These are phyloP conservation scores for Tulasnella calospora DNA, from an alignment of 768 basidiomycete species.

Conservation along the genomic window DNA sequence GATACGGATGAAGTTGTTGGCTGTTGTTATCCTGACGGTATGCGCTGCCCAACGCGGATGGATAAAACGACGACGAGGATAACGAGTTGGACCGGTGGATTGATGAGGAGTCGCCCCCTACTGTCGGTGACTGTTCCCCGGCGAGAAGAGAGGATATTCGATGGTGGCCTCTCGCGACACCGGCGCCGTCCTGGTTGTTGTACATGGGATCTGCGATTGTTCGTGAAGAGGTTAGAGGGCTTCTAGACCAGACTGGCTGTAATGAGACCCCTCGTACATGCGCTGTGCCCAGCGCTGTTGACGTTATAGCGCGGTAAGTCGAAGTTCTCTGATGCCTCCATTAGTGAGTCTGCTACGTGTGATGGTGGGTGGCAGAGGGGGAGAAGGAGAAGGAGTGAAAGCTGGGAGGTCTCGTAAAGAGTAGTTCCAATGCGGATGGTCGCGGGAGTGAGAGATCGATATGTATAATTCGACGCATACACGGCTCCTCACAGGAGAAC, in stretches of 20 bases:
- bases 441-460: conserved; percentile 18
- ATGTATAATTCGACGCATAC: conserved; percentile 14
- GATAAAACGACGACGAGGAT: conserved; percentile 23
- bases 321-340: conserved; percentile 24
- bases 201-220: conserved; percentile 22
- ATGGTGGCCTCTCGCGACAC: conserved; percentile 20
- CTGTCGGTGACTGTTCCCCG: conserved; percentile 21
- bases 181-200: conserved; percentile 16
- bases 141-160: conserved; percentile 20
- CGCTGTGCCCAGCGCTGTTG: not conserved
- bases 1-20: conserved; percentile 11
- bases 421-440: conserved; percentile 16
- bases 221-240: conserved; percentile 16
- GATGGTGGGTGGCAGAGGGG: conserved; percentile 9
- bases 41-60: conserved; percentile 16
- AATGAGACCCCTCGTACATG: conserved; percentile 20
- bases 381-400: not conserved
- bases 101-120: conserved; percentile 14
- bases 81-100: conserved; percentile 23
- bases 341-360: conserved; percentile 1
- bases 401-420: not conserved
- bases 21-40: conserved; percentile 22
- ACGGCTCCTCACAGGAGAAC: not conserved
- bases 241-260: conserved; percentile 6
- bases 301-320: conserved; percentile 25